Base-by-base conservation (phyloP, 495 filamentous ascomycete species). In the Jackrogersella minutella region DNA sequence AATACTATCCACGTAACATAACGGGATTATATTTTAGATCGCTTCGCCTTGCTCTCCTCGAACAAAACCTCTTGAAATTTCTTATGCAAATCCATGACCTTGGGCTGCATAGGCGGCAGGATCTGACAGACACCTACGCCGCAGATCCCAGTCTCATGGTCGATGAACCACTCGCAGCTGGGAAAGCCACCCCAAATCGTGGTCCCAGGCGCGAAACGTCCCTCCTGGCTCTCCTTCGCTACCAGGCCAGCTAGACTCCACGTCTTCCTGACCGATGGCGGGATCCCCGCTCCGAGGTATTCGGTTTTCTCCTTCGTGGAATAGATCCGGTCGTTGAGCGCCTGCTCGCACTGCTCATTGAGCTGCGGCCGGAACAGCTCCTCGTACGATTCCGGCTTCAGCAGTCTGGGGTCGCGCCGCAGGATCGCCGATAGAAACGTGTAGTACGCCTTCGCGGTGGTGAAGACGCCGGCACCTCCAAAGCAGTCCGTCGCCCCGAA, bases 291-390 rank as follows among this genome's bases (percentile, higher is more conserved):
- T 11, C 57, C 56, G 0, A 70, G 43, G n/a, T 55, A 66, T 7
- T 54, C 4, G 8, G 58, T 54, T 7, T 62, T 43, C 6, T 28
- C 1, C 1, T 44, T 37, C 0, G 47, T 36, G 0, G 33, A 53
- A n/a, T 43, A 36, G 14, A 70, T 44, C 10, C 56, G 36, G 11
- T 70, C 68, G 47, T 70, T 66, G 7, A 70, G 39, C 0, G 24
- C 17, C 24, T 66, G 44, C 28, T 70, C 68, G 19, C 46, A 54
- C n/a, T 9, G 30, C 46, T 76, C 74, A 11, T 76, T 66, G 28
- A 87, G 72, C 52, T 85, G 82, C 33, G 82, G 76, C 19, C 71
- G 61, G 68, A 88, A 87, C 75, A 89, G 84, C 60, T 77, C 70
- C 5, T 81, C 76, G 13, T 80, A 77, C 14, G 78, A 82, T 19